A percentile compares a stretch with the other conserved stretches of the same genome.
phyloP scores from a whole-genome alignment of 371 early-diverging fungal species.

The Smittium culicis region DNA sequence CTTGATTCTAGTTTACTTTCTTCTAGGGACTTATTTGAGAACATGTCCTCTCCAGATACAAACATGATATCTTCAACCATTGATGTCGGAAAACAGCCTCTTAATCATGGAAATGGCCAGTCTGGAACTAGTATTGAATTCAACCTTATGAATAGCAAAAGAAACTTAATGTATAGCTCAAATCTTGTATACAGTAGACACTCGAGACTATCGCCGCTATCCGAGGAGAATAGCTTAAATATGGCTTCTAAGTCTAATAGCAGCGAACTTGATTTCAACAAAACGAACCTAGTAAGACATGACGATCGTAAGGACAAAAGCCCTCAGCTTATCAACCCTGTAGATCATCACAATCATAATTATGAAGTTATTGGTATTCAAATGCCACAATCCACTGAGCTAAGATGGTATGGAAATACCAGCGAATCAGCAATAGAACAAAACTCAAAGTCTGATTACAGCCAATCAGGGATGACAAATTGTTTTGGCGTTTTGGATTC shows the following conservation, averaged over 20 bases:
- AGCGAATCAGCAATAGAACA: constrained; percentile 18
- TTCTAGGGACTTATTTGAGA: not conserved
- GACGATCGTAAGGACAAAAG: not conserved
- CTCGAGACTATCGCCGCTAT: not conserved
- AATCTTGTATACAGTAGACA: not conserved
- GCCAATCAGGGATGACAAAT: constrained; percentile 54
- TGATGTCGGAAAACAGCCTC: not conserved
- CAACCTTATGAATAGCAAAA: not conserved
- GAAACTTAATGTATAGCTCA: not conserved
- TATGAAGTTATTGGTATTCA: not conserved
- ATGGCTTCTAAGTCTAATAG: not conserved
- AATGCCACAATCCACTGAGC: constrained; percentile 20
- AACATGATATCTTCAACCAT: not conserved
- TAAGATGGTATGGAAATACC: constrained; percentile 23
- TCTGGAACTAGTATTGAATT: not conserved
- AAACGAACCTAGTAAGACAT: not conserved
- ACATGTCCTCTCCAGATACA: not conserved
- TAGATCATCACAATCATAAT: not conserved
- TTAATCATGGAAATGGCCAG: not conserved
- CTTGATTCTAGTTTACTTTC: not conserved
- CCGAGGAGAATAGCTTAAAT: not conserved
- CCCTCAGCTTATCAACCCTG: not conserved
- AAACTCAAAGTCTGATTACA: constrained; percentile 44
- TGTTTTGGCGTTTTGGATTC: constrained; percentile 57
- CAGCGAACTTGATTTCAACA: not conserved